Percentiles rank a stretch among this genome's conserved stretches.
These are phyloP conservation scores for Phytopythium ostracodes DNA, from an alignment of 352 stramenopile genomes.

Conservation along the genomic window DNA sequence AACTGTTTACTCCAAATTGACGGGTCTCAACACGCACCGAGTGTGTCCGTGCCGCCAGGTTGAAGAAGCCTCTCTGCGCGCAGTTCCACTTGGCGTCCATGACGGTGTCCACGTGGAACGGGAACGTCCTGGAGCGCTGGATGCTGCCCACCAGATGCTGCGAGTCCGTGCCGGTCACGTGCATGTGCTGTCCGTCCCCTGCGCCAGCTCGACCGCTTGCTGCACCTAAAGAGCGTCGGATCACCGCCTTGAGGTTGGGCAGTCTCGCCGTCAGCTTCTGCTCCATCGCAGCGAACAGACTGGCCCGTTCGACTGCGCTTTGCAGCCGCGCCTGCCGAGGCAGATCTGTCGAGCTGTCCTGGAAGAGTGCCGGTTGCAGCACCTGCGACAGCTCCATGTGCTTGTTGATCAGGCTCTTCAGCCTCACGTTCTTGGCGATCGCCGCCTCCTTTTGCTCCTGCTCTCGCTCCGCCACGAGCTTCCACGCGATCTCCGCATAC, in stretches of 20 bases:
- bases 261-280: background rate
- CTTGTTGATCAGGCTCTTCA: background rate
- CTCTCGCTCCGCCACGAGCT: background rate
- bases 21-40: background rate
- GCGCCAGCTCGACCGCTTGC: background rate
- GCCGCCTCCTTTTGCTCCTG: background rate
- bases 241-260: background rate
- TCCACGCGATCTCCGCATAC: background rate
- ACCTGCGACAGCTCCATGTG: background rate
- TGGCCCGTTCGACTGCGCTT: background rate
- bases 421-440: slow-evolving; percentile 1
- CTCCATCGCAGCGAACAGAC: slow-evolving; percentile 1
- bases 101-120: background rate
- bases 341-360: background rate
- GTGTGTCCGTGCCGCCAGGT: background rate
- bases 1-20: background rate
- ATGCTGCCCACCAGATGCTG: background rate
- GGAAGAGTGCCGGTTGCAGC: background rate
- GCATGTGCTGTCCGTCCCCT: background rate
- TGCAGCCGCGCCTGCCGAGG: background rate
- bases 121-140: background rate
- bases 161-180: background rate
- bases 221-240: background rate
- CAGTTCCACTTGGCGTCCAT: background rate
- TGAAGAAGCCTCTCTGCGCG: background rate